Evolutionary conservation across 1,284 basidiomycete species (phyloP).

Genomic region (Cryptococcus neoformans): DNA sequence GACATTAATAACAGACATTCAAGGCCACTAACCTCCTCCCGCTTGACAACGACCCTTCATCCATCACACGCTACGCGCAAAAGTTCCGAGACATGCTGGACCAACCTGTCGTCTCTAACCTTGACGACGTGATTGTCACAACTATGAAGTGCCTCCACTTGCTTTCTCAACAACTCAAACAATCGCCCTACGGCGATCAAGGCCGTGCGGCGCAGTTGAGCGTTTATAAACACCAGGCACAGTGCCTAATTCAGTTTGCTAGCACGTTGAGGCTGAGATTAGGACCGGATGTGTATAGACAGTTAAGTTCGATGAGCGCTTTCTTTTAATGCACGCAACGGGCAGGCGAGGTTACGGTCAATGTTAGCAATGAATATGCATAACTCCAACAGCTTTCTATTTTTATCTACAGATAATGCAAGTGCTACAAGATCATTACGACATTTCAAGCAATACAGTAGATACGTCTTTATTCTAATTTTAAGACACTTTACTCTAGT

Average conservation of each 20-base stretch:
- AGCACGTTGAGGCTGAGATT: slow-evolving; percentile 83
- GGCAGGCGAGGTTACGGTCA: too few species aligned
- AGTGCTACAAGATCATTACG: too few species aligned
- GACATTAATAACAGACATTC: slow-evolving; percentile 60
- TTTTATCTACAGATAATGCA: too few species aligned
- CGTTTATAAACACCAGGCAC: slow-evolving; percentile 44
- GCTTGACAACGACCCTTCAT: slow-evolving; percentile 76
- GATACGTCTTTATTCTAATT: too few species aligned
- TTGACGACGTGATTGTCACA: slow-evolving; percentile 82
- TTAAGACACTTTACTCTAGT: too few species aligned
- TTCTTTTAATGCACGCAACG: slow-evolving; percentile 5
- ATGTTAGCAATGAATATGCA: too few species aligned
- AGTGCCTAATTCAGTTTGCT: slow-evolving; percentile 74
- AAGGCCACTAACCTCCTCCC: slow-evolving; percentile 88
- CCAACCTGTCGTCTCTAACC: slow-evolving; percentile 76
- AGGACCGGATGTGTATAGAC: slow-evolving; percentile 86
- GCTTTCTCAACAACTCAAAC: slow-evolving; percentile 72
- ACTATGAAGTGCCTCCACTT: slow-evolving; percentile 91
- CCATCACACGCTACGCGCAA: slow-evolving; percentile 82
- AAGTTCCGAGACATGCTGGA: slow-evolving; percentile 84
- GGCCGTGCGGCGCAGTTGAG: slow-evolving; percentile 36
- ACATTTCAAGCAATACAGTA: too few species aligned
- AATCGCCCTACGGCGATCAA: slow-evolving; percentile 62
- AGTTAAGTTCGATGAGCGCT: slow-evolving; percentile 56
- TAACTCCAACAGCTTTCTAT: too few species aligned